phyloP scores from a whole-genome alignment of 805 yeast genomes.

The Debaryomyces tyrocola region DNA sequence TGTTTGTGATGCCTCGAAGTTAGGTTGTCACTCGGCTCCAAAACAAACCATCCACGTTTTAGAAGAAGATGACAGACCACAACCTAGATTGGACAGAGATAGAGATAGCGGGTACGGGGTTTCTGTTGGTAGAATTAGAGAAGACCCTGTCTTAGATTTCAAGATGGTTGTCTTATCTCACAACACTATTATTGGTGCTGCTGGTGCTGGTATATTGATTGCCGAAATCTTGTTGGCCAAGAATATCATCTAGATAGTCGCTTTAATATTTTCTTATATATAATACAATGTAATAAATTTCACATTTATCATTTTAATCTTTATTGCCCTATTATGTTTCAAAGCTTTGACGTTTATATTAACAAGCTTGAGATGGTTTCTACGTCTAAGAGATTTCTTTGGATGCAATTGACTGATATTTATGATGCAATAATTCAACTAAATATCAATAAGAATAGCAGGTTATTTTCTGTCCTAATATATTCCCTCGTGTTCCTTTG shows the following conservation, averaged over 20 bases:
- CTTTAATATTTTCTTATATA: constrained; percentile 1
- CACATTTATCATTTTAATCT: too few species aligned
- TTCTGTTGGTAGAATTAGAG: constrained; percentile 90
- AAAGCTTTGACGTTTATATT: too few species aligned
- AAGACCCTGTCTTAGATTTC: constrained; percentile 88
- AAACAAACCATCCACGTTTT: constrained; percentile 86
- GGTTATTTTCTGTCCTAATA: too few species aligned
- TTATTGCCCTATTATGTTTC: too few species aligned
- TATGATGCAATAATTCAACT: too few species aligned
- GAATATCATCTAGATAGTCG: constrained; percentile 53
- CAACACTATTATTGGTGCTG: constrained; percentile 97
- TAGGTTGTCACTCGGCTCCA: constrained; percentile 92
- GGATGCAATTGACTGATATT: too few species aligned
- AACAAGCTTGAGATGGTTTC: too few species aligned
- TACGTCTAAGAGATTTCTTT: too few species aligned
- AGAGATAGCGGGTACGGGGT: constrained; percentile 94
- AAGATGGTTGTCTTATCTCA: constrained; percentile 98
- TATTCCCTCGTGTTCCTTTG: too few species aligned
- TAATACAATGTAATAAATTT: not conserved
- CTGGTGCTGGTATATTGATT: constrained; percentile 95
- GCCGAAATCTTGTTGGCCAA: constrained; percentile 87
- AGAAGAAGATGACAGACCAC: constrained; percentile 92
- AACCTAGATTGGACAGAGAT: constrained; percentile 95
- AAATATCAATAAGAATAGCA: too few species aligned
- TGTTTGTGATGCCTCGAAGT: constrained; percentile 75